A percentile compares a stretch with the other conserved stretches of the same genome.
Conservation (phyloP, 169 alveolate species). For the Prorocentrum cordatum region DNA sequence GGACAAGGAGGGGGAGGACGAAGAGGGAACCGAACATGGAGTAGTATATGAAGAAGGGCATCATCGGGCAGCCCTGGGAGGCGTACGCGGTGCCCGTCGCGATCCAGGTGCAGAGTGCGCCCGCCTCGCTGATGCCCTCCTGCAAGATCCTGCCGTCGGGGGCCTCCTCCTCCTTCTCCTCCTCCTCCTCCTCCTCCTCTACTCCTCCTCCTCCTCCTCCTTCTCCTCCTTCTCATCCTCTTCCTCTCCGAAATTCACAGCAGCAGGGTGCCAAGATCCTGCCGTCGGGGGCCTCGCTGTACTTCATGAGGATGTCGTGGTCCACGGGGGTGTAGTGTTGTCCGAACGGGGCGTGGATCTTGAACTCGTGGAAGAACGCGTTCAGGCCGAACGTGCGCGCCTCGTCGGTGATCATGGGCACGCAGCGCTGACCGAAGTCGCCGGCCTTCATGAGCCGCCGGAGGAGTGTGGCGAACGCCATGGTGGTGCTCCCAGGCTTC, state of each 20-base stretch:
- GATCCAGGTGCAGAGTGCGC: constrained; percentile 49
- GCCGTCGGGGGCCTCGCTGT: constrained; percentile 46
- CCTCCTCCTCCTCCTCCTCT: too few relatives aligned
- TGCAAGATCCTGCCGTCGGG: constrained; percentile 52
- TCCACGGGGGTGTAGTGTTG: constrained; percentile 62
- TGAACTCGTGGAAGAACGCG: constrained; percentile 65
- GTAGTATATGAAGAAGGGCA: constrained; percentile 68
- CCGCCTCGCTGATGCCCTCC: constrained; percentile 66
- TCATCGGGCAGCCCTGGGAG: constrained; percentile 55
- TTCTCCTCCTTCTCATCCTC: too few relatives aligned
- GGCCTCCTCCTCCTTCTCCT: too few relatives aligned
- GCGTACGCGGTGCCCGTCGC: constrained; percentile 45
- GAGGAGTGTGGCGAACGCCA: constrained; percentile 37
- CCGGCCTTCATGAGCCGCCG: constrained; percentile 59
- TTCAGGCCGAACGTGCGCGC: constrained; percentile 38
- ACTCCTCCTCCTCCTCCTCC: too few relatives aligned
- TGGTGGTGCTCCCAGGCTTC: constrained; percentile 65
- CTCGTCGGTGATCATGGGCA: constrained; percentile 69
- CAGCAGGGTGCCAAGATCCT: constrained; percentile 15
- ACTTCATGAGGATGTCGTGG: constrained; percentile 34
- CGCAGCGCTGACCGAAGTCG: constrained; percentile 44
- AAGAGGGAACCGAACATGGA: constrained; percentile 68
- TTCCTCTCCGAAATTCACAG: too few relatives aligned
- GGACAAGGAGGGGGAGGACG: too few relatives aligned
- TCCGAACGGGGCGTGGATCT: constrained; percentile 64